These are phyloP conservation scores for Tylopilus intermedius DNA, from an alignment of 768 basidiomycete genomes.

Conservation along the genomic window DNA sequence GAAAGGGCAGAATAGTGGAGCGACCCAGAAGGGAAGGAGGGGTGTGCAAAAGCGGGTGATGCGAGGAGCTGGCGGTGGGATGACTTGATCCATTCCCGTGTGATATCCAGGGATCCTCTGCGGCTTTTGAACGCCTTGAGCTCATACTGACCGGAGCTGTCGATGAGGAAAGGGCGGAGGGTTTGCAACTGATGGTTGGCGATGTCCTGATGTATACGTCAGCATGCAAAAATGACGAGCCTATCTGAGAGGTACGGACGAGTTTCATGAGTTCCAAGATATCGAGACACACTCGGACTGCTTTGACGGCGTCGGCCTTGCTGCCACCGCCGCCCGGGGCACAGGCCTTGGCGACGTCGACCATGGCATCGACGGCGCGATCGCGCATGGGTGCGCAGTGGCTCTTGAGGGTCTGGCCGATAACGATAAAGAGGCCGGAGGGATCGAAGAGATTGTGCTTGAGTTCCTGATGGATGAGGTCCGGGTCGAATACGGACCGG, in stretches of 20 bases:
- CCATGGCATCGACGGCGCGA: slow-evolving; percentile 77
- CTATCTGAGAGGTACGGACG: slow-evolving; percentile 44
- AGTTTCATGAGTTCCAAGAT: slow-evolving; percentile 94
- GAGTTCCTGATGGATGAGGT: slow-evolving; percentile 78
- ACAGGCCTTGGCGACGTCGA: slow-evolving; percentile 58
- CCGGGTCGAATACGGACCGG: slow-evolving; percentile 74
- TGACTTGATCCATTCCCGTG: slow-evolving; percentile 60
- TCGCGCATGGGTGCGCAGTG: slow-evolving; percentile 96
- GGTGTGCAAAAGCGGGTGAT: slow-evolving; percentile 40
- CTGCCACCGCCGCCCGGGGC: slow-evolving; percentile 50
- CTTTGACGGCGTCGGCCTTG: slow-evolving; percentile 62
- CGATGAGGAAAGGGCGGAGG: slow-evolving; percentile 84
- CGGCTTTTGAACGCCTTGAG: slow-evolving; percentile 67
- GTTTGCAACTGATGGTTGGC: slow-evolving; percentile 94
- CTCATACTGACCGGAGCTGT: slow-evolving; percentile 76
- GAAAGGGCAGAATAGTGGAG: slow-evolving; percentile 44
- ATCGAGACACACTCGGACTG: slow-evolving; percentile 80
- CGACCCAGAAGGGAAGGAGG: slow-evolving; percentile 37
- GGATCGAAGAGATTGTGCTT: slow-evolving; percentile 73
- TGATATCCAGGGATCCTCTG: slow-evolving; percentile 48
- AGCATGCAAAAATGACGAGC: slow-evolving; percentile 14
- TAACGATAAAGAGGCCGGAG: slow-evolving; percentile 67
- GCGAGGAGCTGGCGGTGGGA: slow-evolving; percentile 46
- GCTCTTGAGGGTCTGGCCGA: slow-evolving; percentile 78
- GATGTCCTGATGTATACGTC: slow-evolving; percentile 62